Base-by-base conservation (phyloP, 305 asterid species). In the Caryopteris hybrid region DNA sequence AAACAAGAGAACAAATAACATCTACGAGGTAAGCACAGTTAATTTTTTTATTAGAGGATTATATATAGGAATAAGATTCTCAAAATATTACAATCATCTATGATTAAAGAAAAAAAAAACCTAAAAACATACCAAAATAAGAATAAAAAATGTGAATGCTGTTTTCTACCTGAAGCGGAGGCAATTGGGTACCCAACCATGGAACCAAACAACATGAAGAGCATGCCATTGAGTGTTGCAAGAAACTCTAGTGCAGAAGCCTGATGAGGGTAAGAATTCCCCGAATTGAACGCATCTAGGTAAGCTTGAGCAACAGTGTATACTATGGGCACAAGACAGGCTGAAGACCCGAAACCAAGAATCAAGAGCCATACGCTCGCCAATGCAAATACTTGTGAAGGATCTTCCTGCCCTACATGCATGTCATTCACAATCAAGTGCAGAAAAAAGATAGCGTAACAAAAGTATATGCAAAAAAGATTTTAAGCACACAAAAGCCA, bases 391-490 rank as follows among this genome's bases (percentile, higher is more conserved):
- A 81, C 96, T 82, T 90, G 99, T 25, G 96, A 84, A 74, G 88
- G 91, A 75, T 93, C 97, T 82, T 88, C 96, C 99, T 93, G 99
- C 97, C 97, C 97, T 90, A 93, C 94, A 89, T 79, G 69, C 86
- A 90, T 66, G 88, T 79, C 79, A 73, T 76, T 78, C 72, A 69
- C 74, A 80, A 80, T 86, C 93, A 92, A 84, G 75, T 74, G 86
- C 69, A 78, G 77, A 52, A 58, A 79, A 74, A 62, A 45, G 74
- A 25, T 21, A n/a, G 57, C 33, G 25, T n/a, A 36, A 27, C 45
- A 61, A 2, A 6, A 55, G 31, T 22, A 20, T 52, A 42, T 5
- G 20, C 27, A 53, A 60, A 72, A 68, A 39, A 11, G 2, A 55
- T 25, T 20, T 41, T 23, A 17, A 14, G 31, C 18, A 31, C 27